phyloP scores from a whole-genome alignment of 179 eudicot genomes.

The Heliamphora pulchella region DNA sequence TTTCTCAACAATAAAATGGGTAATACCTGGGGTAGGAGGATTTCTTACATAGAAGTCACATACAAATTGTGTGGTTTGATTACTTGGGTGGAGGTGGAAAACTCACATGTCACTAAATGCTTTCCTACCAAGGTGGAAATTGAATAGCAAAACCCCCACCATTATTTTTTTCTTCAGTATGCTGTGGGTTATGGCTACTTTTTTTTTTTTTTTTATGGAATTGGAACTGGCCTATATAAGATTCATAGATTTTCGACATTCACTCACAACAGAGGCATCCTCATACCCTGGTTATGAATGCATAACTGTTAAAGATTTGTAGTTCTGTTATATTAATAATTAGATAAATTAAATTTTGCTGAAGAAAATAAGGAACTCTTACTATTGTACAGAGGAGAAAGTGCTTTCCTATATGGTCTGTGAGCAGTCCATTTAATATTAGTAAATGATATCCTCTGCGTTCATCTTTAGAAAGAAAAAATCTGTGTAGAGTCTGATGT shows the following conservation, averaged over 20 bases:
- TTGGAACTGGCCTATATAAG: neutral
- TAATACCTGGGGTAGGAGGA: neutral
- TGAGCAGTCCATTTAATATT: neutral
- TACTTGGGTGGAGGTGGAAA: neutral
- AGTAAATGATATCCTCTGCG: neutral
- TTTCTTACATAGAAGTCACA: neutral
- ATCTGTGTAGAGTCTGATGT: neutral
- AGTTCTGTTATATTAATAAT: neutral
- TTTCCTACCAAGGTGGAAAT: neutral
- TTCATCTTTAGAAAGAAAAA: neutral
- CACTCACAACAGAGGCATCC: neutral
- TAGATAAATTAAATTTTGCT: neutral
- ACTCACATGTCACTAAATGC: neutral
- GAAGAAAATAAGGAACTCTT: neutral
- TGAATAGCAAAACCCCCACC: neutral
- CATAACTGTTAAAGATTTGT: neutral
- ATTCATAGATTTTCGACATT: neutral
- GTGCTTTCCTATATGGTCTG: neutral
- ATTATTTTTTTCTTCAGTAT: neutral
- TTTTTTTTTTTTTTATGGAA: neutral
- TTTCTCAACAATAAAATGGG: neutral
- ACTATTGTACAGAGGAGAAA: neutral
- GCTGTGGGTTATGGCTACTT: conserved; percentile 10
- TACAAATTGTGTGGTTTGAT: neutral
- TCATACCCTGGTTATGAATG: too few species aligned